Conservation (phyloP, 176 grass and related monocot genomes). For the Ampelocalamus luodianensis region DNA sequence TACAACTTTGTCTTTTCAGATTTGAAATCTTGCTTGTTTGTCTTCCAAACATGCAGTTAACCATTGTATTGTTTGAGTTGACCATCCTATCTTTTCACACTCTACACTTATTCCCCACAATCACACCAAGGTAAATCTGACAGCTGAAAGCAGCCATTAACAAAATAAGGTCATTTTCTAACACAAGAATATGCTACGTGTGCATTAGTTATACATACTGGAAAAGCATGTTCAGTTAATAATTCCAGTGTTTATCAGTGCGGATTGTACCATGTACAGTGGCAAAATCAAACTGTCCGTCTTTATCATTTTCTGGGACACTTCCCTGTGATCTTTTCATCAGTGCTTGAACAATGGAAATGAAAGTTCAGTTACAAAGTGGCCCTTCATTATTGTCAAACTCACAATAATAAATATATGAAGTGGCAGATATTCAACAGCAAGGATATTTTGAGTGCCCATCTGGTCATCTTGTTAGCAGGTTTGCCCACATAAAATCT, state of each 20-base stretch:
- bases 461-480: conserved; percentile 48
- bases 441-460: conserved; percentile 35
- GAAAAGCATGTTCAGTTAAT: conserved; percentile 18
- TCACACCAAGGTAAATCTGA: conserved; percentile 10
- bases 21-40: conserved; percentile 16
- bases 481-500: conserved; percentile 49
- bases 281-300: not conserved
- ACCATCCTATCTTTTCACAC: conserved; percentile 18
- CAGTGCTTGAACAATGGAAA: conserved; percentile 31
- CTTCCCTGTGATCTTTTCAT: conserved; percentile 24
- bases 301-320: conserved; percentile 17
- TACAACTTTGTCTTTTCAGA: conserved; percentile 28
- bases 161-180: conserved; percentile 25
- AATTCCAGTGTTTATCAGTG: conserved; percentile 2
- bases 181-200: not conserved
- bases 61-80: conserved; percentile 33
- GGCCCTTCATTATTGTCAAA: conserved; percentile 9
- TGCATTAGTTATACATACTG: not conserved
- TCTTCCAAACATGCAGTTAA: conserved; percentile 10
- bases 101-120: conserved; percentile 1
- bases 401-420: conserved; percentile 22
- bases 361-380: conserved; percentile 38
- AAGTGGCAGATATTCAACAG: conserved; percentile 32
- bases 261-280: not conserved
- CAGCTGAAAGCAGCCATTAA: not conserved